These are phyloP conservation scores for Colletotrichum ledebouriae DNA, from an alignment of 2,329 filamentous ascomycete genomes.

Conservation along the genomic window DNA sequence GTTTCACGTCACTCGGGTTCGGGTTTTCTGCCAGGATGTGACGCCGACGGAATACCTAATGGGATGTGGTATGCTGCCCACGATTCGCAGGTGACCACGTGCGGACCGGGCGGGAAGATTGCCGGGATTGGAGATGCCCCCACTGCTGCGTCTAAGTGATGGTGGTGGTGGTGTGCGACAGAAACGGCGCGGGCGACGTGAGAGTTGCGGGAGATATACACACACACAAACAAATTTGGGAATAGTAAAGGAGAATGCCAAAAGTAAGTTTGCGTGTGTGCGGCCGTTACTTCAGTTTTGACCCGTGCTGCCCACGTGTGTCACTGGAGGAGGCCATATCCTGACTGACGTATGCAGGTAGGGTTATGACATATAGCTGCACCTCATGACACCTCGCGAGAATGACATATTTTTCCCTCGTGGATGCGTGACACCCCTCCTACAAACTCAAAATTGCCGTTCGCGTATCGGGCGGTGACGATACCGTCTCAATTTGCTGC, in stretches of 20 bases:
- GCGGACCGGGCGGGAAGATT: slow-evolving; percentile 35
- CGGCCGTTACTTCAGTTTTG: slow-evolving; percentile 14
- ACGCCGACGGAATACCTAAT: slow-evolving; percentile 15
- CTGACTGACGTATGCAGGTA: slow-evolving; percentile 40
- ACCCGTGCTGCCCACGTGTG: slow-evolving; percentile 38
- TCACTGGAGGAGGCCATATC: slow-evolving; percentile 26
- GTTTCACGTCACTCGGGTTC: slow-evolving; percentile 34
- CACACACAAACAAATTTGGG: neutral
- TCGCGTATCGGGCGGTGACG: slow-evolving; percentile 33
- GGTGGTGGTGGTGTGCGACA: slow-evolving; percentile 25
- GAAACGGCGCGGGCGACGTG: slow-evolving; percentile 6
- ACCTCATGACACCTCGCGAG: slow-evolving; percentile 37
- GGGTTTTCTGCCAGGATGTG: slow-evolving; percentile 21
- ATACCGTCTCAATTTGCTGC: slow-evolving; percentile 18
- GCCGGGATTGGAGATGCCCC: slow-evolving; percentile 31
- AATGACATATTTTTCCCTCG: slow-evolving; percentile 22
- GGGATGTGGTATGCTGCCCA: slow-evolving; percentile 16
- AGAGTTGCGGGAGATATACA: neutral
- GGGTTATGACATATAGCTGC: slow-evolving; percentile 21
- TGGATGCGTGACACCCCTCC: slow-evolving; percentile 33
- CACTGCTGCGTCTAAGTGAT: slow-evolving; percentile 22
- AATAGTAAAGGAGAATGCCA: neutral
- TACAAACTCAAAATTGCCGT: slow-evolving; percentile 39
- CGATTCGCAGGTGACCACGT: slow-evolving; percentile 30
- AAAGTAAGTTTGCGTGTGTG: neutral